These are phyloP conservation scores for Exutisphaerella laricina DNA, from an alignment of 2,329 filamentous ascomycete genomes.

Conservation along the genomic window DNA sequence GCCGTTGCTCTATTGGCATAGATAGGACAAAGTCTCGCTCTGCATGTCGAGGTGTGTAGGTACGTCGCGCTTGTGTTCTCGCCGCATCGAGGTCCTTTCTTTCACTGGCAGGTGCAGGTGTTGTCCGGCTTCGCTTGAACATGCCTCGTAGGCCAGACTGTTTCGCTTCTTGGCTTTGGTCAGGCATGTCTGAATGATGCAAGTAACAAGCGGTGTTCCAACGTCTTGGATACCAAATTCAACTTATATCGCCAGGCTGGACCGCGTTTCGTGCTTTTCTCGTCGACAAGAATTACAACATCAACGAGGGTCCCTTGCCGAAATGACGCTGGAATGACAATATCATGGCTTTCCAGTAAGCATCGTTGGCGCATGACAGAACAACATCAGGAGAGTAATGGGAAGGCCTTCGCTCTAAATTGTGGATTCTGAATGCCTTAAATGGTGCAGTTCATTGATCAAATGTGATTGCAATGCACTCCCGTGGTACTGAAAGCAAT, in stretches of 20 bases:
- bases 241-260: too few relatives aligned
- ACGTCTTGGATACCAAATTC: too few relatives aligned
- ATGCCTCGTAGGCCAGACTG: neutral
- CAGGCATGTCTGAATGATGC: constrained; percentile 3
- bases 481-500: neutral
- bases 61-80: neutral
- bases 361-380: too few relatives aligned
- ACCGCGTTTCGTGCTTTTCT: too few relatives aligned
- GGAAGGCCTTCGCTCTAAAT: too few relatives aligned
- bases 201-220: too few relatives aligned
- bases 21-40: constrained; percentile 13
- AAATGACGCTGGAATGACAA: neutral
- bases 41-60: constrained; percentile 16
- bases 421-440: neutral
- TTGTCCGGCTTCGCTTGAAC: constrained; percentile 1
- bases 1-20: constrained; percentile 11
- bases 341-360: neutral
- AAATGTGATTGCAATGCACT: neutral
- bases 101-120: neutral
- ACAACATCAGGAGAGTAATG: too few relatives aligned
- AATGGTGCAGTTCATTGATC: neutral
- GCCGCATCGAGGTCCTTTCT: neutral
- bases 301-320: too few relatives aligned
- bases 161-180: constrained; percentile 2
- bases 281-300: too few relatives aligned